Conservation (phyloP, 495 filamentous ascomycete species). For the Xylaria venustula region DNA sequence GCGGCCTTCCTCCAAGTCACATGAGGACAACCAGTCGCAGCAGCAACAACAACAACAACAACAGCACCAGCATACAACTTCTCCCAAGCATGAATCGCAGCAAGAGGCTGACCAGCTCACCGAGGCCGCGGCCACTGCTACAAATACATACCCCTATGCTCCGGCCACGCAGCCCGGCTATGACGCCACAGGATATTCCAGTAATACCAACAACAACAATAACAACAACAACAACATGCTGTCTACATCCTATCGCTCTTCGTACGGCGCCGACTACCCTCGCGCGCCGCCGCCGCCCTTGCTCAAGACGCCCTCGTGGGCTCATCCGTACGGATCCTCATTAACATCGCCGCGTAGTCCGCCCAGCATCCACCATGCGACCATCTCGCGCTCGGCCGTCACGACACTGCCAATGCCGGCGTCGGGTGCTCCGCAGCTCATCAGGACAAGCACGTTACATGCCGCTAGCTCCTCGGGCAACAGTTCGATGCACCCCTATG, state of each 20-base stretch:
- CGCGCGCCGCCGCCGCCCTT: slow-evolving; percentile 39
- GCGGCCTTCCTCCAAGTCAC: slow-evolving; percentile 38
- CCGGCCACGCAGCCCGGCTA: slow-evolving; percentile 37
- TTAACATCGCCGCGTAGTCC: slow-evolving; percentile 43
- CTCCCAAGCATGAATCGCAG: slow-evolving; percentile 25
- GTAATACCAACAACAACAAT: slow-evolving; percentile 45
- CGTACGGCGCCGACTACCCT: slow-evolving; percentile 45
- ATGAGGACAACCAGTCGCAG: slow-evolving; percentile 30
- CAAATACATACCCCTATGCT: slow-evolving; percentile 50
- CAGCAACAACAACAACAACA: background rate
- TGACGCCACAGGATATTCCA: slow-evolving; percentile 32
- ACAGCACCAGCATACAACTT: slow-evolving; percentile 18
- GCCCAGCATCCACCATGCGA: slow-evolving; percentile 28
- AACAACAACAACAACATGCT: slow-evolving; percentile 48
- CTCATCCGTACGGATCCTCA: slow-evolving; percentile 39
- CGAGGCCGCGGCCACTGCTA: slow-evolving; percentile 28
- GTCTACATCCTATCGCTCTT: slow-evolving; percentile 42
- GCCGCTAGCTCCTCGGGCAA: slow-evolving; percentile 44
- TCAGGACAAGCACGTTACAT: slow-evolving; percentile 81
- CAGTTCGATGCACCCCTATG: slow-evolving; percentile 72
- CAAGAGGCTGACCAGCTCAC: slow-evolving; percentile 29
- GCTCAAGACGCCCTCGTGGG: slow-evolving; percentile 50
- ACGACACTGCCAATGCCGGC: slow-evolving; percentile 34
- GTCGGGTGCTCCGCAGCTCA: slow-evolving; percentile 55
- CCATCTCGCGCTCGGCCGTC: slow-evolving; percentile 38